Conservation (phyloP, 345 rosid genomes). For the Populus davidiana region DNA sequence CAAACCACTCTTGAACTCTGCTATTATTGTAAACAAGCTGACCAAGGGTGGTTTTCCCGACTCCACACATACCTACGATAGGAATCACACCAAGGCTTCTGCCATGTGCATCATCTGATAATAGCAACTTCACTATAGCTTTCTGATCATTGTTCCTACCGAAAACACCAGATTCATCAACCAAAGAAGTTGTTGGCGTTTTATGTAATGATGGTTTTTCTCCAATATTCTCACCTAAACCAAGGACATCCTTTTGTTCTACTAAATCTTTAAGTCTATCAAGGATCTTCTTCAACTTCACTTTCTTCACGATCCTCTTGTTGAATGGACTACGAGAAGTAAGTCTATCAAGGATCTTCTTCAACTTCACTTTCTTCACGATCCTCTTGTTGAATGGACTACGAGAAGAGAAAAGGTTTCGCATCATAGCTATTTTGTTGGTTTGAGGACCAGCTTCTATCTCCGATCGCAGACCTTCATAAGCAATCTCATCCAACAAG, state of each 20-base stretch:
- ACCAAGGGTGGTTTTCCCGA: neutral
- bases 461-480: neutral
- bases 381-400: constrained; percentile 9
- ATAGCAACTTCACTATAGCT: neutral
- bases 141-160: constrained; percentile 21
- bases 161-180: constrained; percentile 24
- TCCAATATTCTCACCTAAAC: constrained; percentile 9
- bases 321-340: constrained; percentile 11
- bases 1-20: neutral
- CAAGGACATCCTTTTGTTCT: constrained; percentile 6
- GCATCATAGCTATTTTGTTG: neutral
- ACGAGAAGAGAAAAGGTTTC: neutral
- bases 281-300: neutral
- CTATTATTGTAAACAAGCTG: constrained; percentile 6
- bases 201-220: neutral
- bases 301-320: neutral
- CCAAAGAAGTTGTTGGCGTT: constrained; percentile 17
- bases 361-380: neutral
- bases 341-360: constrained; percentile 8
- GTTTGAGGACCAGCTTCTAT: neutral
- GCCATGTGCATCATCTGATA: neutral
- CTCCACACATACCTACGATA: constrained; percentile 17
- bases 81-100: constrained; percentile 16
- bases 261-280: constrained; percentile 10
- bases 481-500: neutral